A percentile compares a stretch with the other conserved stretches of the same genome.
These are phyloP conservation scores for Priceomyces haplophilus DNA, from an alignment of 805 yeast species.

Conservation along the genomic window DNA sequence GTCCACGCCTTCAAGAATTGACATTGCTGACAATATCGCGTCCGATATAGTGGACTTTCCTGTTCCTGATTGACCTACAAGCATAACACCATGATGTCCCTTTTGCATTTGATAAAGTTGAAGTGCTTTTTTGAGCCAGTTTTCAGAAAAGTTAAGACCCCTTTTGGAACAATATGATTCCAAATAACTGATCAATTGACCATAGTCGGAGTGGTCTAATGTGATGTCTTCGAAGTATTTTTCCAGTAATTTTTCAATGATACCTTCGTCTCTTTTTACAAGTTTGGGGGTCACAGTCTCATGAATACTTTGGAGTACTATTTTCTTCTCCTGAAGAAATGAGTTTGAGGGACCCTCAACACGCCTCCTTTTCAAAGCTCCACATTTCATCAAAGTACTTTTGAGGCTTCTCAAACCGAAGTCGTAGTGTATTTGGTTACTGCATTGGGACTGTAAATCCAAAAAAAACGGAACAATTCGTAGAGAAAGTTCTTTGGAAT, in stretches of 20 bases:
- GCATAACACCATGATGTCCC: constrained; percentile 73
- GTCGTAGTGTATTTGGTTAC: constrained; percentile 75
- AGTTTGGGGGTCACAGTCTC: constrained; percentile 70
- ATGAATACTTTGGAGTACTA: constrained; percentile 52
- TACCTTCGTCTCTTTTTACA: constrained; percentile 45
- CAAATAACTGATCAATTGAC: constrained; percentile 24
- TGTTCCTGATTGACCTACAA: constrained; percentile 71
- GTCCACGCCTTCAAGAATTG: constrained; percentile 31
- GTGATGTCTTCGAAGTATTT: constrained; percentile 25
- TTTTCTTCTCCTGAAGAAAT: constrained; percentile 19
- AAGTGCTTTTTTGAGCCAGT: constrained; percentile 52
- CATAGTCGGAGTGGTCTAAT: constrained; percentile 18
- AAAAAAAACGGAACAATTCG: constrained; percentile 55
- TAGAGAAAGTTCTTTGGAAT: constrained; percentile 44
- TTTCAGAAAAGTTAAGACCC: constrained; percentile 32
- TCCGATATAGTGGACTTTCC: constrained; percentile 67
- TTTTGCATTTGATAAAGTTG: constrained; percentile 63
- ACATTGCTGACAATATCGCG: constrained; percentile 45
- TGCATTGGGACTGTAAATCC: constrained; percentile 36
- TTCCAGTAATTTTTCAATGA: constrained; percentile 27
- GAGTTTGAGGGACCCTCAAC: constrained; percentile 4
- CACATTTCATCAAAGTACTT: constrained; percentile 58
- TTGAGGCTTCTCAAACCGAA: constrained; percentile 86
- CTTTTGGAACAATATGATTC: constrained; percentile 20
- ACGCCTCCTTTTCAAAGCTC: constrained; percentile 35